phyloP scores from a whole-genome alignment of 2,329 filamentous ascomycete species.

The Nemania abortiva region DNA sequence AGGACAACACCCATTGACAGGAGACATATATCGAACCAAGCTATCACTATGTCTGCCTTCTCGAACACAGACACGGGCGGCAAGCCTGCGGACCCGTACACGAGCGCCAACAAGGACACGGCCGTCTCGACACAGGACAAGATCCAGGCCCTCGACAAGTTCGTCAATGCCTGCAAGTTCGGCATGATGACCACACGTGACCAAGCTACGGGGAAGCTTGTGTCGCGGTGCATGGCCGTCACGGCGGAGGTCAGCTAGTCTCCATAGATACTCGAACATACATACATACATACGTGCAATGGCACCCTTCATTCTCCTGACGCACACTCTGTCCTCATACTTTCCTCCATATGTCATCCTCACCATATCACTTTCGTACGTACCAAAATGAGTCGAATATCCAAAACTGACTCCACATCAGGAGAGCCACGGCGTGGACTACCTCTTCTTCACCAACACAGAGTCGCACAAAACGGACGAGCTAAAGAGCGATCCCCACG shows the following conservation, averaged over 20 bases:
- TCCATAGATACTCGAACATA: too few species aligned
- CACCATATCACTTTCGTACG: neutral
- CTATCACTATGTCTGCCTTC: conserved; percentile 60
- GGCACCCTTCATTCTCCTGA: neutral
- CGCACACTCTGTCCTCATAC: neutral
- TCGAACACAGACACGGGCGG: conserved; percentile 71
- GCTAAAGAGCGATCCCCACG: conserved; percentile 75
- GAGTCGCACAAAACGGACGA: conserved; percentile 90
- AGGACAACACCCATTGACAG: neutral
- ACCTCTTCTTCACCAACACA: conserved; percentile 92
- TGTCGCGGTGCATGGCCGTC: conserved; percentile 88
- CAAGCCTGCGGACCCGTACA: conserved; percentile 82
- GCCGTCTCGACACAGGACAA: conserved; percentile 76
- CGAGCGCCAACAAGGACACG: conserved; percentile 75
- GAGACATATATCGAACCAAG: neutral
- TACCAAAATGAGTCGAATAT: neutral
- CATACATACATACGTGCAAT: too few species aligned
- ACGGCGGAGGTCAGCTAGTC: conserved; percentile 75
- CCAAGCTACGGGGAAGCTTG: conserved; percentile 72
- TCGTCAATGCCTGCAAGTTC: conserved; percentile 81
- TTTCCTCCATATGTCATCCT: neutral
- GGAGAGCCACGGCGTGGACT: conserved; percentile 82
- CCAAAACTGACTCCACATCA: conserved; percentile 51
- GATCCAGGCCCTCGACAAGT: conserved; percentile 77
- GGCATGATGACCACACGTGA: conserved; percentile 89